Base-by-base conservation (phyloP, 495 filamentous ascomycete genomes). In the Hyaloscypha finlandica region DNA sequence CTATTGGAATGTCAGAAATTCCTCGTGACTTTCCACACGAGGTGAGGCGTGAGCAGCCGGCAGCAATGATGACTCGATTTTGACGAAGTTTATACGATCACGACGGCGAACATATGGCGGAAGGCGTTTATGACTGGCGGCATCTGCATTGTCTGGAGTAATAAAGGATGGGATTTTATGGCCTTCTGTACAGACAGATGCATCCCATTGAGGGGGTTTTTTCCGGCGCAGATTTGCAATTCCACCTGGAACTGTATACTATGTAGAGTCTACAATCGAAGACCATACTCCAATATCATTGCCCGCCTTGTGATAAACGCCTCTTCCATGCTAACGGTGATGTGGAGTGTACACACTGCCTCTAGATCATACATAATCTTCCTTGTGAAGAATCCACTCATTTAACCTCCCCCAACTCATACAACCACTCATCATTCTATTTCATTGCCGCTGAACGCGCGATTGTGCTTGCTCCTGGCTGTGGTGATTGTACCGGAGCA, bases 401-500 rank as follows among this genome's bases (percentile, higher is more conserved):
- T 12, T 37, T 19, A 1, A 16, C 42, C 16, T 48, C 42, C 42
- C 16, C 42, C 16, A 1, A 48, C 0, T 25, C 9, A 48, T 48
- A 48, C 11, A 56, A 12, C 19, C 53, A 39, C 51, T 33, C 45
- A 25, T 25, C 4, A 31, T 37, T 31, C 25, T 70, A 69, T 62
- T 68, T 66, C 29, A 55, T 39, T 25, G 33, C 56, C 22, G 60
- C 60, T n/a, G 56, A 48, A 63, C 53, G 64, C 45, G 63, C 63
- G 20, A 67, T 70, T 51, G 67, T 71, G 48, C 67, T 76, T 58
- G 78, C 57, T 75, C 79, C 70, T 73, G 78, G 68, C 64, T 57
- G 57, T 82, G 74, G 70, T 83, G 52, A 52, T 60, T 74, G 79
- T 6, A 70, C 77, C 55, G 90, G 89, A 8, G 84, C 81, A 73